Evolutionary conservation across 2,329 filamentous ascomycete species (phyloP).

Genomic region (Cercospora citrullina): DNA sequence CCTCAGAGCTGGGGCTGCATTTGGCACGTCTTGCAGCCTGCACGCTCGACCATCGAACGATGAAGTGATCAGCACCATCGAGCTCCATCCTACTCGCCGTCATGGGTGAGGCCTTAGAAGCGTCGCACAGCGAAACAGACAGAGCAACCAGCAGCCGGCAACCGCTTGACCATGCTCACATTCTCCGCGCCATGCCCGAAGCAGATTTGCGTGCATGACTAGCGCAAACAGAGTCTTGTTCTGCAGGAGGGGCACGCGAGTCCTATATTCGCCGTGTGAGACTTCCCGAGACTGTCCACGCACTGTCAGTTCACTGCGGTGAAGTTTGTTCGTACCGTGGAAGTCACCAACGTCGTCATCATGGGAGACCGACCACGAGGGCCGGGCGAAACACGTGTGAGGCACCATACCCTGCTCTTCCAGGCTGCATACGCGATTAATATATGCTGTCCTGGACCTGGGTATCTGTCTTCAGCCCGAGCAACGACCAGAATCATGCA

Average conservation of each 20-base stretch:
- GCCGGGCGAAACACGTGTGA: background rate
- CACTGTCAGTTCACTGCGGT: background rate
- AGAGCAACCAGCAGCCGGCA: background rate
- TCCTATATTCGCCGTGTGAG: background rate
- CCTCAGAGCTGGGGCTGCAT: background rate
- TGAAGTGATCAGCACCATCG: background rate
- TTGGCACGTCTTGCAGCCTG: background rate
- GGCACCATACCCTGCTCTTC: background rate
- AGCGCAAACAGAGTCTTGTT: slow-evolving; percentile 1
- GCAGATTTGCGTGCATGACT: slow-evolving; percentile 5
- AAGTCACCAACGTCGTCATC: background rate
- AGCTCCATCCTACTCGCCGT: background rate
- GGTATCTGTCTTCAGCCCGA: background rate
- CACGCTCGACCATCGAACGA: background rate
- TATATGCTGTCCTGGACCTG: background rate
- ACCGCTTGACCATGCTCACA: background rate
- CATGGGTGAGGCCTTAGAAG: background rate
- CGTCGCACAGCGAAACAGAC: background rate
- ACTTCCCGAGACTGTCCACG: background rate
- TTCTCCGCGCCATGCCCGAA: background rate
- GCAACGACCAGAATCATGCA: background rate
- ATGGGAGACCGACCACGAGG: background rate
- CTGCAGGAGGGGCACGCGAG: background rate
- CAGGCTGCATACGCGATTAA: background rate
- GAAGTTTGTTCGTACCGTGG: background rate